Evolutionary conservation across 1,284 basidiomycete species (phyloP), one percentile per base, ranked within the genome.

Genomic region (Cerrena zonata): DNA sequence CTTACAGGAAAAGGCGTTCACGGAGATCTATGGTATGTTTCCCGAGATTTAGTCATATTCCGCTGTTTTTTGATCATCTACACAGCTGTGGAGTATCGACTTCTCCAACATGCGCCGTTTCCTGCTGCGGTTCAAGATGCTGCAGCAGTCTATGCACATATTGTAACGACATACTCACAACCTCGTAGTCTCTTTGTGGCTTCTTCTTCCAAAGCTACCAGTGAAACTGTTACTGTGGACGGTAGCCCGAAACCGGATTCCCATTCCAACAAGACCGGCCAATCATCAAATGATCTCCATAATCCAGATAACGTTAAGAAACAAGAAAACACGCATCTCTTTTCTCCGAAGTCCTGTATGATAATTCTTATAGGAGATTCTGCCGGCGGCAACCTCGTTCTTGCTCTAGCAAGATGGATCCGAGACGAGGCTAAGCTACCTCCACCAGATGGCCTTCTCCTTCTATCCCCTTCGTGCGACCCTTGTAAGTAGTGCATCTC

Each of bases 311-410:
- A 7, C 7, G 7, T 7, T 15, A 15, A 15, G 30, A 27, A 59
- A 58, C 19, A 58, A 55, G 23, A 51, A 51, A 40, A 40, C 10
- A 5, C 7, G 13, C 7, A 7, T 10, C 5, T 18, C 7, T 50
- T 52, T 2, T 50, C 60, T 2, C 53, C 51, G 15, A 64, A 66
- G 15, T 63, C 68, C n/a, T 70, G 70, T 53, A 81, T 83, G 58
- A 77, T 89, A 47, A 62, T 84, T 26, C 59, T 89, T 23, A 74
- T 77, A 5, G 86, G 86, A 18, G 86, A 89, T 61, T 82, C 78
- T 39, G 84, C 86, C 0, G 87, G 87, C 2, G 86, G 82, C 0
- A 86, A 88, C 60, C 69, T 88, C 2, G 80, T 78, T 0, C 69
- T 87, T 2, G 79, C 81, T 2, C 65, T 79, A 3, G 67, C 74